phyloP scores from a whole-genome alignment of 208 protist species.

The Crithidia acanthocephali region DNA sequence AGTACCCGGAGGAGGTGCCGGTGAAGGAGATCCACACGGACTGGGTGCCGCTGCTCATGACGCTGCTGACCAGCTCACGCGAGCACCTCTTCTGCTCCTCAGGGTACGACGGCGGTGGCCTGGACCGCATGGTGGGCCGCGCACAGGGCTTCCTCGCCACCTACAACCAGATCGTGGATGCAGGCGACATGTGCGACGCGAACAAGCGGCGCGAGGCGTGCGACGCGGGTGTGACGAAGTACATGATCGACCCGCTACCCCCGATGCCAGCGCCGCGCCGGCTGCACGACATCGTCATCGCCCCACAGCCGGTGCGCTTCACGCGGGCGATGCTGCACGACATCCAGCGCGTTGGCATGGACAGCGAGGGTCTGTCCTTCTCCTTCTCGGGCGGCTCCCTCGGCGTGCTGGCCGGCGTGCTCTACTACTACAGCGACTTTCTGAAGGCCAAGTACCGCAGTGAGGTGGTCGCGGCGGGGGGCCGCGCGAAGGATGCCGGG shows the following conservation, averaged over 20 bases:
- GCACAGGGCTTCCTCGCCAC: slow-evolving; percentile 11
- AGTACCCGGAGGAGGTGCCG: slow-evolving; percentile 61
- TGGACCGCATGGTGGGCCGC: background rate
- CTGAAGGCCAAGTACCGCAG: slow-evolving; percentile 38
- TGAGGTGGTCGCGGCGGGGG: slow-evolving; percentile 24
- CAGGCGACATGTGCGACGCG: slow-evolving; percentile 36
- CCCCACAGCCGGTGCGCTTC: slow-evolving; percentile 43
- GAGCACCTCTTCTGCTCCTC: slow-evolving; percentile 40
- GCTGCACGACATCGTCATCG: slow-evolving; percentile 48
- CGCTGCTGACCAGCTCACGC: slow-evolving; percentile 46
- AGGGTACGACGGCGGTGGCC: slow-evolving; percentile 12
- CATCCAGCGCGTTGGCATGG: slow-evolving; percentile 33
- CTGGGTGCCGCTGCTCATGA: slow-evolving; percentile 57
- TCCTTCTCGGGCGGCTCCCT: slow-evolving; percentile 62
- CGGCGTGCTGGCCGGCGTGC: slow-evolving; percentile 58
- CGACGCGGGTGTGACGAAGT: slow-evolving; percentile 28
- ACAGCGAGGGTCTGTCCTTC: slow-evolving; percentile 39
- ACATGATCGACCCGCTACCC: slow-evolving; percentile 39
- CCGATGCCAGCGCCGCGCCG: slow-evolving; percentile 31
- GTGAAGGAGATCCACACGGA: slow-evolving; percentile 70
- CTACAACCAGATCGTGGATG: slow-evolving; percentile 30
- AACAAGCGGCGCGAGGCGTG: slow-evolving; percentile 33
- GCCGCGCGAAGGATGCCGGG: slow-evolving; percentile 25
- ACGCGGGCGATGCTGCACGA: slow-evolving; percentile 17
- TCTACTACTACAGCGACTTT: slow-evolving; percentile 49